Percentiles rank a stretch among this genome's conserved stretches.
phyloP scores from a whole-genome alignment of 129 eudicot genomes.

The Sambucus nigra region DNA sequence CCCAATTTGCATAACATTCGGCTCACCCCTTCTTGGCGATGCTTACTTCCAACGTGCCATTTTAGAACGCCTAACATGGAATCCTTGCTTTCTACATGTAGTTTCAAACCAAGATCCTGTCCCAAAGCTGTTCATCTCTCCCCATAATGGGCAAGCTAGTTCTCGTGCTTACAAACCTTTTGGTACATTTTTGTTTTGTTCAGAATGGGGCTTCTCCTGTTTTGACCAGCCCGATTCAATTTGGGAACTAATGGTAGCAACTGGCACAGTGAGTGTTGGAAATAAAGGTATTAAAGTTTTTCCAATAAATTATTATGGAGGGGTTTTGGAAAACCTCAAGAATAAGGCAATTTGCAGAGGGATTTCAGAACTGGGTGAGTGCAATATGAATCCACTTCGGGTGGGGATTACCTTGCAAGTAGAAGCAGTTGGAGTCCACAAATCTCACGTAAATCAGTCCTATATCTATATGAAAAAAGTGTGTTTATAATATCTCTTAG shows the following conservation, averaged over 20 bases:
- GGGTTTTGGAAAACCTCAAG: conserved; percentile 11
- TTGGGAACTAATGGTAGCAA: conserved; percentile 15
- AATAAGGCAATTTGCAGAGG: conserved; percentile 17
- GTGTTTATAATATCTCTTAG: too few relatives aligned
- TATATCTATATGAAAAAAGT: not conserved
- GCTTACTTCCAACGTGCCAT: conserved; percentile 22
- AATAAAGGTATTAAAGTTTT: not conserved
- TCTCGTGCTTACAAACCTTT: conserved; percentile 25
- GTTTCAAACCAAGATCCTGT: conserved; percentile 24
- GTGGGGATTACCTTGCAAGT: conserved; percentile 26
- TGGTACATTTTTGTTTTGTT: conserved; percentile 32
- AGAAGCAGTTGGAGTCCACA: conserved; percentile 11
- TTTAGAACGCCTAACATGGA: conserved; percentile 36
- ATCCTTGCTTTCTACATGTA: conserved; percentile 30
- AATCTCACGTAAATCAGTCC: conserved; percentile 4
- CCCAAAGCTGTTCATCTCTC: conserved; percentile 20
- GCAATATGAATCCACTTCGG: conserved; percentile 3
- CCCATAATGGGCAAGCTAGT: not conserved
- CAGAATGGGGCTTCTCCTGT: conserved; percentile 26
- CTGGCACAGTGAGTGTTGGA: not conserved
- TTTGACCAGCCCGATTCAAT: conserved; percentile 31
- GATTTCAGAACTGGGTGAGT: conserved; percentile 2
- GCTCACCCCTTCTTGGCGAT: conserved; percentile 48
- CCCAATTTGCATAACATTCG: conserved; percentile 42
- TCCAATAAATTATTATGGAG: conserved; percentile 7